Evolutionary conservation across 169 alveolate genomes (phyloP).

Genomic region (Plasmodium billcollinsi): DNA sequence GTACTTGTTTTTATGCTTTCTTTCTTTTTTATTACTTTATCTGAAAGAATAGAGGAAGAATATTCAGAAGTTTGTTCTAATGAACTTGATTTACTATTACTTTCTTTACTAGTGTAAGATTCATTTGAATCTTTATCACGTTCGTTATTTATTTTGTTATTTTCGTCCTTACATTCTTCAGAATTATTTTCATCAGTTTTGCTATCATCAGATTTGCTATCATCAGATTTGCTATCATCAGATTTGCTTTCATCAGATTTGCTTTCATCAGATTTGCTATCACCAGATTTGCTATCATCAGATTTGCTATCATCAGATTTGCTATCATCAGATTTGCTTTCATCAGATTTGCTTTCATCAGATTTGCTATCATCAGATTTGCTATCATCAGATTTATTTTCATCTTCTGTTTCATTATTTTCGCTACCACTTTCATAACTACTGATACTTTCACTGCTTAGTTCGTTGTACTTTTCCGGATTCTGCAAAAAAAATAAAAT

Average conservation of each 20-base stretch:
- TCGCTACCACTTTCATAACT: constrained; percentile 6
- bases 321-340: neutral
- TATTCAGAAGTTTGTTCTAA: neutral
- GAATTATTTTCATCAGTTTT: neutral
- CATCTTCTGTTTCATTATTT: neutral
- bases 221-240: constrained; percentile 1
- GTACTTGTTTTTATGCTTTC: neutral
- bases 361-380: neutral
- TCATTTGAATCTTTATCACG: constrained; percentile 1
- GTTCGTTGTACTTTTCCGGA: constrained; percentile 16
- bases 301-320: neutral
- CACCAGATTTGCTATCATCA: too few species aligned
- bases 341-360: neutral
- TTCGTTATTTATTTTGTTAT: neutral
- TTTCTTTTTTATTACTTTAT: neutral
- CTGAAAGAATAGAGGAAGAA: neutral
- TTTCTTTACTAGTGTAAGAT: constrained; percentile 2
- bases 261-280: neutral
- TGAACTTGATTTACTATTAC: neutral
- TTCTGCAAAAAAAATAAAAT: constrained; percentile 2
- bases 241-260: constrained; percentile 4
- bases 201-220: constrained; percentile 3
- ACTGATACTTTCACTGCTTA: constrained; percentile 14
- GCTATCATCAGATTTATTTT: neutral
- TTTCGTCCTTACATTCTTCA: neutral